Evolutionary conservation across 768 basidiomycete genomes (phyloP).

Genomic region (Xerocomus brunneocitrinus): DNA sequence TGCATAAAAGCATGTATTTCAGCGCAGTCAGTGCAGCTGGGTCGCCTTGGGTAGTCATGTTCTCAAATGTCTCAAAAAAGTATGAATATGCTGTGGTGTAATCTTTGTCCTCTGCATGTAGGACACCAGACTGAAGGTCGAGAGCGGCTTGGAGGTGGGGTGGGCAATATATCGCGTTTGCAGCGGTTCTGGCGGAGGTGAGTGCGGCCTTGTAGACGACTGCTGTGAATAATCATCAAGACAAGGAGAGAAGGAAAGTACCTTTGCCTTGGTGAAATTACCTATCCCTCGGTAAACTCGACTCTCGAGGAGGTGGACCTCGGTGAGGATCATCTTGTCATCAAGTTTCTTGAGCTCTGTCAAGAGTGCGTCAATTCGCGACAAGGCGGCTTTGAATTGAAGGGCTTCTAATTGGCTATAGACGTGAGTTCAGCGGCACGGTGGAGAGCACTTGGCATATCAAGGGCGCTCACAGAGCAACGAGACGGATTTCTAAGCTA

Average conservation of each 20-base stretch:
- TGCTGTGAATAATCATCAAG: neutral
- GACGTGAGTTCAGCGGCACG: constrained; percentile 5
- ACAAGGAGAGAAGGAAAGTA: constrained; percentile 24
- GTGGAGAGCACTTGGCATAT: neutral
- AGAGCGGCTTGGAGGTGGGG: constrained; percentile 58
- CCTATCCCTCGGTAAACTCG: constrained; percentile 85
- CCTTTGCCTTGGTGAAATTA: constrained; percentile 89
- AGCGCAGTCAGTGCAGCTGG: constrained; percentile 73
- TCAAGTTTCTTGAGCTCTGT: constrained; percentile 90
- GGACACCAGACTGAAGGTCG: constrained; percentile 70
- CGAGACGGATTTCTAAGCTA: constrained; percentile 84
- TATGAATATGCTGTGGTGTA: constrained; percentile 97
- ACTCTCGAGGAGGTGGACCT: constrained; percentile 92
- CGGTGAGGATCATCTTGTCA: constrained; percentile 97
- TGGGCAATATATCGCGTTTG: constrained; percentile 92
- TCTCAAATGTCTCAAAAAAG: constrained; percentile 97
- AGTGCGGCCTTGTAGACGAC: constrained; percentile 59
- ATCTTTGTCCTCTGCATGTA: constrained; percentile 97
- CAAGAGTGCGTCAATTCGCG: constrained; percentile 81
- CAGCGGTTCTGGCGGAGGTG: constrained; percentile 88
- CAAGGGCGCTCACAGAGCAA: constrained; percentile 51
- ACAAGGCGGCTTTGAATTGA: constrained; percentile 73
- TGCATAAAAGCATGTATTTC: constrained; percentile 98
- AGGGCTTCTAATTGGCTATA: constrained; percentile 67
- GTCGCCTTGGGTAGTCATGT: constrained; percentile 72